phyloP scores from a whole-genome alignment of 1,284 basidiomycete species.

The Cerioporus squamosus region DNA sequence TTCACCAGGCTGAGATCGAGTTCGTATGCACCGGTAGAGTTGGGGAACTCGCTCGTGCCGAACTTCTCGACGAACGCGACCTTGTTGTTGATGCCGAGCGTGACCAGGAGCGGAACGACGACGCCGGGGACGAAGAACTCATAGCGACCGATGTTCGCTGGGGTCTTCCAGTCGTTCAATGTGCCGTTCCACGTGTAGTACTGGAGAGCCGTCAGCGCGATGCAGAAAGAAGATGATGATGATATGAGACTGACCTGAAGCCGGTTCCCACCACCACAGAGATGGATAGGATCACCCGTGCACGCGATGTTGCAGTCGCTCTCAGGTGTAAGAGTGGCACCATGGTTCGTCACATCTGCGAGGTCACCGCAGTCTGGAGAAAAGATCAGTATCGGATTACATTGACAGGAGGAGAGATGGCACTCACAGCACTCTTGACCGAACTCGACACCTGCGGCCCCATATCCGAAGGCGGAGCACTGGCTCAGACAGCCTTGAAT shows the following conservation, averaged over 20 bases:
- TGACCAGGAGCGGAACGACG: slow-evolving; percentile 71
- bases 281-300: slow-evolving; percentile 66
- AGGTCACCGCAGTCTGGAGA: slow-evolving; percentile 68
- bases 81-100: slow-evolving; percentile 78
- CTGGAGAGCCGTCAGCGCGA: neutral
- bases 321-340: slow-evolving; percentile 46
- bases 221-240: no score
- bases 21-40: slow-evolving; percentile 79
- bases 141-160: slow-evolving; percentile 65
- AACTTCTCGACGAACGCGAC: slow-evolving; percentile 76
- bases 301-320: slow-evolving; percentile 62
- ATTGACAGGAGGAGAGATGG: neutral
- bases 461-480: slow-evolving; percentile 68
- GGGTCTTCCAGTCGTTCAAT: slow-evolving; percentile 65
- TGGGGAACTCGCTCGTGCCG: slow-evolving; percentile 54
- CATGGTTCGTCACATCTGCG: slow-evolving; percentile 50
- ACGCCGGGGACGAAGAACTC: slow-evolving; percentile 70
- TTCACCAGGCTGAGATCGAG: slow-evolving; percentile 62
- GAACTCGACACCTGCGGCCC: slow-evolving; percentile 66
- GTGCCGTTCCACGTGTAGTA: slow-evolving; percentile 63
- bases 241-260: slow-evolving; percentile 30
- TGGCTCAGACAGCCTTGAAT: slow-evolving; percentile 63
- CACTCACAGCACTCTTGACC: slow-evolving; percentile 69
- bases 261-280: slow-evolving; percentile 59
- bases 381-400: neutral